Evolutionary conservation across 2,329 filamentous ascomycete species (phyloP), one percentile per base, ranked within the genome.

Genomic region (Davidsoniella neocaledoniae): DNA sequence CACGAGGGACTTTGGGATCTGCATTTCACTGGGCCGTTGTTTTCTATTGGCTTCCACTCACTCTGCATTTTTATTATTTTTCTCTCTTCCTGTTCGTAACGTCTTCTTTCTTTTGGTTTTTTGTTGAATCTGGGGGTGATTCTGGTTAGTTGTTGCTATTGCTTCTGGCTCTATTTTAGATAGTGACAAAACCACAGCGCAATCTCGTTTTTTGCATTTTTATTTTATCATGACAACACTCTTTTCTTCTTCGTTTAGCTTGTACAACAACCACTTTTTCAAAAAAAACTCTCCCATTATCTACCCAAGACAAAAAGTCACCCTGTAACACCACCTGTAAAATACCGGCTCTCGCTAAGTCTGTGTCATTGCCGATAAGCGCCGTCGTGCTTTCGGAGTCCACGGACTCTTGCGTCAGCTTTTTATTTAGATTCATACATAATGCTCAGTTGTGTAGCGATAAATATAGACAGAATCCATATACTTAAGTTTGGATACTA

Each of bases 1-100:
- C 46, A 43, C 42, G 39, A 43, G 46, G 40, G 46, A 48, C 46
- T 37, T 5, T 46, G 44, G 33, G 19, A 33, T 38, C 17, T 46
- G 44, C 33, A 38, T 46, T 56, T 45, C 51, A 49, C 47, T 56
- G 48, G 7, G 29, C 29, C 29, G 8, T 33, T 33, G 21, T 57
- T 56, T 57, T 58, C 48, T 43, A 33, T 33, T 9, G 29, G 29
- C 29, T 33, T 33, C 12, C 29, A 2, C 29, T 23, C 21, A 23
- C 21, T 23, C 29, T 33, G 29, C 29, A 33, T 49, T 47, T 49
- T 23, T 23, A 23, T 46, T 49, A 43, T 47, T 48, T 50, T 45
- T 39, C 37, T 45, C 38, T 42, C 43, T 52, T 41, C 36, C 46
- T 36, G 46, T 49, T 41, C 37, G 25, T 53, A 43, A n/a, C 17